Percentiles rank a stretch among this genome's conserved stretches.
phyloP scores from a whole-genome alignment of 371 early-diverging fungal genomes.

The Mortierella sp. region DNA sequence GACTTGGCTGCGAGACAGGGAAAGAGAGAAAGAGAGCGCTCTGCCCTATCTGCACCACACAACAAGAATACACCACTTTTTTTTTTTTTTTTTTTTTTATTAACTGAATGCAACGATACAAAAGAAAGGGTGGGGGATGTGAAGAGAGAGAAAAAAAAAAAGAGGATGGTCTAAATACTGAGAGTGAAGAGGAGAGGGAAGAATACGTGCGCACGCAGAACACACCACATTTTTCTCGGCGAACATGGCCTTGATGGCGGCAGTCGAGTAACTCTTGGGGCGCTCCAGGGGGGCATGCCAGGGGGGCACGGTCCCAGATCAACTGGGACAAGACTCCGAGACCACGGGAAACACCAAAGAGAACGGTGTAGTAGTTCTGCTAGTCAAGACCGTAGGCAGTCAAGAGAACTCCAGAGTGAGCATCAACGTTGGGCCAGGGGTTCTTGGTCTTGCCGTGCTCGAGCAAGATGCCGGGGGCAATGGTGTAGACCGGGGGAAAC shows the following conservation, averaged over 20 bases:
- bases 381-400: conserved; percentile 96
- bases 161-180: too few relatives aligned
- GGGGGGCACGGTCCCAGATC: conserved; percentile 97
- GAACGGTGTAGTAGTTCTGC: conserved; percentile 99
- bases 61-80: too few relatives aligned
- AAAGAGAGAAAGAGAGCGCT: too few relatives aligned
- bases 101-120: too few relatives aligned
- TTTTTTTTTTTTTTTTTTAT: too few relatives aligned
- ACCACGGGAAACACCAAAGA: conserved; percentile 98
- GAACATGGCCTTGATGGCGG: conserved; percentile 83
- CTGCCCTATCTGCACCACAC: too few relatives aligned
- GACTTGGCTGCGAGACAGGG: too few relatives aligned
- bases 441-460: conserved; percentile 99
- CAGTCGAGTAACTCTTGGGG: conserved; percentile 95
- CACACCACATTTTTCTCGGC: conserved; percentile 60
- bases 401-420: conserved; percentile 97
- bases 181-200: too few relatives aligned
- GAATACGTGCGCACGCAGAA: too few relatives aligned
- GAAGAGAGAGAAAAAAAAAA: too few relatives aligned
- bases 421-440: conserved; percentile 99
- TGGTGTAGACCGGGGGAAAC: conserved; percentile 96
- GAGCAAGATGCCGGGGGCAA: conserved; percentile 94
- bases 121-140: too few relatives aligned
- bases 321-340: conserved; percentile 94
- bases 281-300: conserved; percentile 95